phyloP scores from a whole-genome alignment of 345 rosid genomes.

The Microthlaspi erraticum region DNA sequence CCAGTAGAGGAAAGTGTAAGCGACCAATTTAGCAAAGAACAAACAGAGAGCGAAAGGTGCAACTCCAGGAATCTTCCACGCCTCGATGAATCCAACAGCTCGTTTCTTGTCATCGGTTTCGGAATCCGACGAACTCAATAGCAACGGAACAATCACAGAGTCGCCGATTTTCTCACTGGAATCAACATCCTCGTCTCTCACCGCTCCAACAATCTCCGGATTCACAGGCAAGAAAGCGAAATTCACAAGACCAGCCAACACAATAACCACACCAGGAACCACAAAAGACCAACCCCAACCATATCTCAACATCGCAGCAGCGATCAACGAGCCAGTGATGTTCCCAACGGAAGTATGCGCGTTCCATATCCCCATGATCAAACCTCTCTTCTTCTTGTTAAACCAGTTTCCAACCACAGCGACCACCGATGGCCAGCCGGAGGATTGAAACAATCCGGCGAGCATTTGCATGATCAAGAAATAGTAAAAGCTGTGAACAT shows the following conservation, averaged over 20 bases:
- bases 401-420: constrained; percentile 95
- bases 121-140: constrained; percentile 49
- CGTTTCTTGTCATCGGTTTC: constrained; percentile 50
- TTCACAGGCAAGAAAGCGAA: constrained; percentile 74
- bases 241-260: constrained; percentile 60
- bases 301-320: constrained; percentile 65
- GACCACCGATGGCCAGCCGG: constrained; percentile 93
- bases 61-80: constrained; percentile 86
- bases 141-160: constrained; percentile 52
- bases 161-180: constrained; percentile 52
- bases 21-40: constrained; percentile 86
- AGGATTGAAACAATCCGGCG: constrained; percentile 83
- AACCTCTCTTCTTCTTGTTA: constrained; percentile 80
- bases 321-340: constrained; percentile 78
- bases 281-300: constrained; percentile 97
- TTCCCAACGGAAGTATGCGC: constrained; percentile 90
- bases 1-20: constrained; percentile 93
- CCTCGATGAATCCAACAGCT: constrained; percentile 83
- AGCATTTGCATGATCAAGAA: constrained; percentile 66
- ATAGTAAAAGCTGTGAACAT: constrained; percentile 64
- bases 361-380: constrained; percentile 94
- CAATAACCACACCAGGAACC: constrained; percentile 71
- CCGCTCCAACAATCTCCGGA: constrained; percentile 76
- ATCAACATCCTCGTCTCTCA: constrained; percentile 54
- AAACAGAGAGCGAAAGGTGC: constrained; percentile 86